These are phyloP conservation scores for Xerocomus tenax DNA, from an alignment of 1,284 basidiomycete species.

Conservation along the genomic window DNA sequence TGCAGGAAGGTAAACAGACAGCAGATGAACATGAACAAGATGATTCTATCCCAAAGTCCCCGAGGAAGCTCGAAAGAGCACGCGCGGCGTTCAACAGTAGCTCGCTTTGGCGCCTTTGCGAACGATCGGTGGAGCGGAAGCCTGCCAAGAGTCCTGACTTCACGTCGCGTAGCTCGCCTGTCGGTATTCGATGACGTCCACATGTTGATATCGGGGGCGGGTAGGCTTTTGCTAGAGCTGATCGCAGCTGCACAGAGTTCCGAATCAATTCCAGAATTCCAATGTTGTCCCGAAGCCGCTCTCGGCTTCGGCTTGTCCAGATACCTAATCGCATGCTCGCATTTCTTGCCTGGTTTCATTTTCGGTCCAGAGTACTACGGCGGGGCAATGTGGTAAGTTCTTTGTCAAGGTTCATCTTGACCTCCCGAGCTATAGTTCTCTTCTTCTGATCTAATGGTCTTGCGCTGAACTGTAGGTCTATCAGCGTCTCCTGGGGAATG, in stretches of 20 bases:
- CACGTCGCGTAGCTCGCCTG: neutral
- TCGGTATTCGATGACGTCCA: neutral
- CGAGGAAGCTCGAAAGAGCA: slow-evolving; percentile 7
- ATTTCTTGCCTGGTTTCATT: too few relatives aligned
- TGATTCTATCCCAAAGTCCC: slow-evolving; percentile 18
- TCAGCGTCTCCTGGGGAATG: too few relatives aligned
- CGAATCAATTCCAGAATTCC: slow-evolving; percentile 10
- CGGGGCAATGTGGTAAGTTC: too few relatives aligned
- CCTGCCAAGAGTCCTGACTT: neutral
- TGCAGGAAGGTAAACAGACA: slow-evolving; percentile 23
- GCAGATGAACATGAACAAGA: slow-evolving; percentile 23
- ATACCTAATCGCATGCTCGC: neutral
- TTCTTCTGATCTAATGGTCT: too few relatives aligned
- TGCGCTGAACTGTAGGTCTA: too few relatives aligned
- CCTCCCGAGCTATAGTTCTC: too few relatives aligned
- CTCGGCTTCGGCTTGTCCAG: neutral
- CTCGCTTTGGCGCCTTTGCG: neutral
- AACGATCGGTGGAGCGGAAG: slow-evolving; percentile 3
- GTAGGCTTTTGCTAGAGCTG: neutral
- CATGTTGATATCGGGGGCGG: slow-evolving; percentile 10
- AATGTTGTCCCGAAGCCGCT: neutral
- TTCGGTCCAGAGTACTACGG: too few relatives aligned
- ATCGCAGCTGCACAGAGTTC: neutral
- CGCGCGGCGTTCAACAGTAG: neutral
- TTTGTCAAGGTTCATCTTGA: too few relatives aligned